Conservation (phyloP, 2,329 filamentous ascomycete genomes). For the Ambrosiella xylebori region DNA sequence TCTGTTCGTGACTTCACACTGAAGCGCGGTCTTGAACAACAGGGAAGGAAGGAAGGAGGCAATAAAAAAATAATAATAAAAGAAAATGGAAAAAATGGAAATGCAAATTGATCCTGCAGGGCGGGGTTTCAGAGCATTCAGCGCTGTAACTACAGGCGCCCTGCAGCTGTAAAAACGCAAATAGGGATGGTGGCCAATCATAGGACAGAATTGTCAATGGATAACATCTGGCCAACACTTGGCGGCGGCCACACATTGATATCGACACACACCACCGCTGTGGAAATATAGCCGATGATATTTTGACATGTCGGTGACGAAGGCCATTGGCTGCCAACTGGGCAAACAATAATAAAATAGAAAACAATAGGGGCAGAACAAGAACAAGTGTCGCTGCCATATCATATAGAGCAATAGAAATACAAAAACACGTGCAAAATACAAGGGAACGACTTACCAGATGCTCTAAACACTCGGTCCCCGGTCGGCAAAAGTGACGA, state of each 20-base stretch:
- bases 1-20: background rate
- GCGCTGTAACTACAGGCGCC: background rate
- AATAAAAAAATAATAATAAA: background rate
- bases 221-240: background rate
- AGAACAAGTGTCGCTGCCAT: background rate
- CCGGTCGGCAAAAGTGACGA: background rate
- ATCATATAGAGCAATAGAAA: background rate
- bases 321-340: too few species aligned
- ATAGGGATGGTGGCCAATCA: background rate
- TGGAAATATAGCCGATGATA: background rate
- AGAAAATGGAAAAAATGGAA: background rate
- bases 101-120: background rate
- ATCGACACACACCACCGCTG: background rate
- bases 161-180: background rate
- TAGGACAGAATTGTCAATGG: background rate
- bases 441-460: slow-evolving; percentile 5
- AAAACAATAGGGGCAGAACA: background rate
- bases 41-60: background rate
- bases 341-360: too few species aligned
- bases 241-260: background rate
- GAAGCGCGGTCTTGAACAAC: background rate
- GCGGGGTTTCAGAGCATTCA: background rate
- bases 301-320: too few species aligned
- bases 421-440: background rate
- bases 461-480: slow-evolving; percentile 8